Base-by-base conservation (phyloP, 805 yeast genomes). In the Kluyveromyces dobzhanskii region DNA sequence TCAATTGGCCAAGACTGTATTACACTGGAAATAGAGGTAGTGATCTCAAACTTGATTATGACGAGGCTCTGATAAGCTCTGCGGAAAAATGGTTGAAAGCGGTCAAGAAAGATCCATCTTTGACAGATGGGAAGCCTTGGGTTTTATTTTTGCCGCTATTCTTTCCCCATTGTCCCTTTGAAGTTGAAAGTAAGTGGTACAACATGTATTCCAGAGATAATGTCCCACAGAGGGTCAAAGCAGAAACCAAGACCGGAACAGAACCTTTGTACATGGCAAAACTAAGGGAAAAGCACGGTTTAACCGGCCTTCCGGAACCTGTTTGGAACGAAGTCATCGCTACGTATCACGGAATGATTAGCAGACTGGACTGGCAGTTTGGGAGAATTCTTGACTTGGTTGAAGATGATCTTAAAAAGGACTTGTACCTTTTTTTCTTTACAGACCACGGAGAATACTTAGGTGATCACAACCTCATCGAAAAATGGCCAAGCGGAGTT, bases 401-500 rank as follows among this genome's bases (percentile, higher is more conserved):
- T 16, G 31, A 45, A 9, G 26, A 29, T 17, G 14, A 16, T 12
- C 24, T 21, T 6, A 21, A 21, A 9, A 21, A 21, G 6, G 30
- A 36, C 17, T 39, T 44, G 3, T 36, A 31, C 30, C 36, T 32
- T 5, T n/a, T 46, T 16, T 46, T 46, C 28, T 46, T 44, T 35
- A 47, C 49, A 4, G 48, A 47, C 18, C 49, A 47, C 28, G 51
- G 49, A 16, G 49, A 47, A 30, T 47, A 45, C 37, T 32, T 47
- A 16, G 50, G 50, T 2, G 49, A 47, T 29, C 42, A 47, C 31
- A 44, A 39, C 13, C 32, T 47, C 18, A 37, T 47, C 28, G 50
- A 47, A 32, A 47, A 47, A 38, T 47, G 49, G 49, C 49, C 49
- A 9, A 38, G 44, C 35, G 51, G 49, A 1, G 46, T 47, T 8